phyloP scores from a whole-genome alignment of 257 asterid genomes.

The Scutellaria barbata region DNA sequence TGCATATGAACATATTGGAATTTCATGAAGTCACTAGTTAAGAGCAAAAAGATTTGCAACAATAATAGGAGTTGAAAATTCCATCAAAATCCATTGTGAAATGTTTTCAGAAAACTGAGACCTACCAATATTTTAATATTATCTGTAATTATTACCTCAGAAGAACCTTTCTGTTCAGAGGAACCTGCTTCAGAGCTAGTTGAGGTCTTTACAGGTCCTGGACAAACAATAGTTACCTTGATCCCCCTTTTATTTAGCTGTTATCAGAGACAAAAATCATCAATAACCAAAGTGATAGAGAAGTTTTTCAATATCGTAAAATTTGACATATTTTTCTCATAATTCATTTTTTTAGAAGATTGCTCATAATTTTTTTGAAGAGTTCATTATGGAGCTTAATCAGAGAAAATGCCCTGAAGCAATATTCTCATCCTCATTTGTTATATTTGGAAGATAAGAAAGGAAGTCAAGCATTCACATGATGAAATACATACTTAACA shows the following conservation, averaged over 20 bases:
- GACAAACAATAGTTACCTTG: conserved; percentile 93
- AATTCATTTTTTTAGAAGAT: neutral
- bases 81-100: neutral
- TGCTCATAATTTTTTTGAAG: conserved; percentile 11
- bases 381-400: neutral
- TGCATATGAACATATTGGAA: conserved; percentile 14
- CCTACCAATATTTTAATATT: neutral
- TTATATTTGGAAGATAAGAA: conserved; percentile 3
- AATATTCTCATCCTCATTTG: conserved; percentile 15
- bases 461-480: neutral
- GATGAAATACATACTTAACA: neutral
- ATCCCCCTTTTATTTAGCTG: conserved; percentile 86
- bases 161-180: conserved; percentile 50
- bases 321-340: conserved; percentile 19
- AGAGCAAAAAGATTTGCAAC: conserved; percentile 18
- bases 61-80: neutral
- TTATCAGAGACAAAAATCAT: conserved; percentile 31
- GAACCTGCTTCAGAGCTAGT: conserved; percentile 58
- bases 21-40: conserved; percentile 24
- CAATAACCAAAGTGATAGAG: conserved; percentile 24
- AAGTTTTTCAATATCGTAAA: neutral
- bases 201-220: conserved; percentile 84
- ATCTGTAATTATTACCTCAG: conserved; percentile 60
- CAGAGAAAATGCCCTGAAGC: conserved; percentile 3
- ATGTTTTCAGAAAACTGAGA: neutral